These are phyloP conservation scores for Nannizziopsis barbatae DNA, from an alignment of 2,329 filamentous ascomycete genomes.

Conservation along the genomic window DNA sequence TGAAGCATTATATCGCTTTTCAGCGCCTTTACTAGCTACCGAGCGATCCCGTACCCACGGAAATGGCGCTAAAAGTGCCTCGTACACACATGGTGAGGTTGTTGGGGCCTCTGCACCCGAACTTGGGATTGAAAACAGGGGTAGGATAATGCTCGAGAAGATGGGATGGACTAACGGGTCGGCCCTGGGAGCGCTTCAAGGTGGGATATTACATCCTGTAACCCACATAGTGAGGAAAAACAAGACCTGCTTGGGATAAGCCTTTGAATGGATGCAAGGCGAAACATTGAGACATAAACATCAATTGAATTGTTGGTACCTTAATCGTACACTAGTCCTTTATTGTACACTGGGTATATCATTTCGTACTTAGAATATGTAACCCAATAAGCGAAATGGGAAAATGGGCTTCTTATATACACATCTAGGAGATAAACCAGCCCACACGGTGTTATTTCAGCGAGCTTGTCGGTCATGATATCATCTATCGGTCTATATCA, in stretches of 20 bases:
- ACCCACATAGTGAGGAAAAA: conserved; percentile 75
- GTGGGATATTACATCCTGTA: conserved; percentile 79
- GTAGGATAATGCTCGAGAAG: conserved; percentile 79
- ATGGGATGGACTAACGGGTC: conserved; percentile 93
- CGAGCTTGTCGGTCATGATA: too few relatives aligned
- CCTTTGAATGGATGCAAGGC: background rate
- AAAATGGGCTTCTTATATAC: too few relatives aligned
- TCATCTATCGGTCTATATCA: background rate
- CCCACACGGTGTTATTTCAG: too few relatives aligned
- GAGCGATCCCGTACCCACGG: conserved; percentile 10
- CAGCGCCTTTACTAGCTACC: conserved; percentile 15
- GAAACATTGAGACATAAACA: conserved; percentile 25
- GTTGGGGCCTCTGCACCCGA: conserved; percentile 79
- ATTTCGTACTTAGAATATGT: too few relatives aligned
- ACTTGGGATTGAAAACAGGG: conserved; percentile 69
- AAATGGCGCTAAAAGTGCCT: conserved; percentile 37
- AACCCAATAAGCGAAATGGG: too few relatives aligned
- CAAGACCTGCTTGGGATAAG: conserved; percentile 65
- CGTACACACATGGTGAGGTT: conserved; percentile 72
- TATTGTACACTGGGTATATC: too few relatives aligned
- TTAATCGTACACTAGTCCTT: background rate
- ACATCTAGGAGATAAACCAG: too few relatives aligned
- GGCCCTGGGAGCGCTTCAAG: conserved; percentile 67
- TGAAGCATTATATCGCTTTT: conserved; percentile 29
- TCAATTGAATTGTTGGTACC: conserved; percentile 9